phyloP scores from a whole-genome alignment of 2,329 filamentous ascomycete genomes.

The Fusarium proliferatum region DNA sequence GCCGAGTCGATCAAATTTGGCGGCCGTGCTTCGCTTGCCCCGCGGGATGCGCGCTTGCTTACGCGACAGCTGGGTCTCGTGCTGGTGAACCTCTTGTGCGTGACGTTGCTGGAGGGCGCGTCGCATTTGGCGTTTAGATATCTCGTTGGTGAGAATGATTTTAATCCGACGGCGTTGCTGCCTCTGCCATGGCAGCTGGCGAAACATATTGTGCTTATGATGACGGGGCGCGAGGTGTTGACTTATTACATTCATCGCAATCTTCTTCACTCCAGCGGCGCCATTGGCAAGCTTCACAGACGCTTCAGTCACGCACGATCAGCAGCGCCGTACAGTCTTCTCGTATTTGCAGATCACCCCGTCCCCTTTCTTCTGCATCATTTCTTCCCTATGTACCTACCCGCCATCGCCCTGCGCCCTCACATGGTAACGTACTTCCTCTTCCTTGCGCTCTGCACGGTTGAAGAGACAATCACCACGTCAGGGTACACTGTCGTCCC shows the following conservation, averaged over 20 bases:
- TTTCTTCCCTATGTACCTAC: slow-evolving; percentile 73
- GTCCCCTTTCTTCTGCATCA: slow-evolving; percentile 70
- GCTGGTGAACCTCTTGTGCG: slow-evolving; percentile 58
- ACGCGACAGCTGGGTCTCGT: slow-evolving; percentile 55
- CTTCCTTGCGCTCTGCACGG: slow-evolving; percentile 69
- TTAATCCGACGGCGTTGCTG: slow-evolving; percentile 60
- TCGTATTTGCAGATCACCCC: slow-evolving; percentile 76
- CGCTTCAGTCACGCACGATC: slow-evolving; percentile 63
- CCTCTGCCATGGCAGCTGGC: slow-evolving; percentile 65
- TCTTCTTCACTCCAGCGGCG: slow-evolving; percentile 67
- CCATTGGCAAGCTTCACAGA: slow-evolving; percentile 56
- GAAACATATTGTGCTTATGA: slow-evolving; percentile 59
- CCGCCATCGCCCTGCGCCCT: slow-evolving; percentile 72
- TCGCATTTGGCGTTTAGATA: slow-evolving; percentile 53
- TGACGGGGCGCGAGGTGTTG: slow-evolving; percentile 65
- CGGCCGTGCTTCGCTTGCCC: slow-evolving; percentile 62
- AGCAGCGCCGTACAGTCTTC: slow-evolving; percentile 70
- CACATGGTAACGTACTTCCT: slow-evolving; percentile 80
- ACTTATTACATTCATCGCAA: slow-evolving; percentile 81
- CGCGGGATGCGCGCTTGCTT: slow-evolving; percentile 53
- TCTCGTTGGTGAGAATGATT: slow-evolving; percentile 54
- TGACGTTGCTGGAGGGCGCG: slow-evolving; percentile 57
- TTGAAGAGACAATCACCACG: slow-evolving; percentile 74
- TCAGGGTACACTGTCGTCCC: slow-evolving; percentile 73
- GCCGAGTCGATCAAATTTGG: slow-evolving; percentile 76